Conservation (phyloP, 352 stramenopile genomes). For the Aphanomyces invadans region DNA sequence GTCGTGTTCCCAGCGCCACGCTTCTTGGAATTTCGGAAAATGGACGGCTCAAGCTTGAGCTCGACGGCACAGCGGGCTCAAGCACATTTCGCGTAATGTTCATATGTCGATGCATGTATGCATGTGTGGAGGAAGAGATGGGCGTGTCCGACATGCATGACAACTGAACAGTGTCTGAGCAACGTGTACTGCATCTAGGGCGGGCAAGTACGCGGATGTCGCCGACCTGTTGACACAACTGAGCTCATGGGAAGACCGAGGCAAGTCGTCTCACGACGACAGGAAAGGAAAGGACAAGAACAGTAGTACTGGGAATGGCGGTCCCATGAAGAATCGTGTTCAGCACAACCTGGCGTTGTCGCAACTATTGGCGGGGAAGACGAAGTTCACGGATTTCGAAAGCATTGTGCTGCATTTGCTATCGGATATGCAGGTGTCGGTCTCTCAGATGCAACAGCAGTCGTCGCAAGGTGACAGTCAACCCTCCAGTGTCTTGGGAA, state of each 20-base stretch:
- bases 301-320: conserved; percentile 3
- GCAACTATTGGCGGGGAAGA: conserved; percentile 52
- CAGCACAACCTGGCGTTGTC: conserved; percentile 78
- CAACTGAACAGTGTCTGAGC: background rate
- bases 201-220: conserved; percentile 77
- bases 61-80: conserved; percentile 17
- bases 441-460: conserved; percentile 33
- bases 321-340: conserved; percentile 31
- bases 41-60: conserved; percentile 25
- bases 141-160: background rate
- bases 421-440: conserved; percentile 31
- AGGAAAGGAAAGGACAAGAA: conserved; percentile 21
- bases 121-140: background rate
- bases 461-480: background rate
- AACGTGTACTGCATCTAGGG: conserved; percentile 34
- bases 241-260: conserved; percentile 57
- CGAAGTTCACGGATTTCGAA: conserved; percentile 64
- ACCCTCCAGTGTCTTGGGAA: background rate
- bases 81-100: conserved; percentile 22
- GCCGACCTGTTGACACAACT: conserved; percentile 80
- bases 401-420: conserved; percentile 55
- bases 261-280: conserved; percentile 48
- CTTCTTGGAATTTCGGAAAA: conserved; percentile 19
- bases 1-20: conserved; percentile 1
- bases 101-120: conserved; percentile 11